These are phyloP conservation scores for Sophora flavescens DNA, from an alignment of 306 rosid genomes.

Conservation along the genomic window DNA sequence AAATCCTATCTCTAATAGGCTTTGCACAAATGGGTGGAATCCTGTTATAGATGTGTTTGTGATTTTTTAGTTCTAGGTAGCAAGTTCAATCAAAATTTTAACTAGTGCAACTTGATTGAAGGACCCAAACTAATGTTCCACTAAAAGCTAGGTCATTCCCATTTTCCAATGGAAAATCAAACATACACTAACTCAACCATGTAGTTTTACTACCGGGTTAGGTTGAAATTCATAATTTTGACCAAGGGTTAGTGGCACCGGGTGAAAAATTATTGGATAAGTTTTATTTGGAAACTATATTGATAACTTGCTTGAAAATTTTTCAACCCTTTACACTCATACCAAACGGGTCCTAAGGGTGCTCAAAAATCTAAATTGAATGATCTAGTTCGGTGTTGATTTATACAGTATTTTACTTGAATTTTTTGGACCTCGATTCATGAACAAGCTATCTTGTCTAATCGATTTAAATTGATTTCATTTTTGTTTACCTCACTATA, in stretches of 20 bases:
- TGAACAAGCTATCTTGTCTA: slow-evolving; percentile 1
- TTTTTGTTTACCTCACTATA: background rate
- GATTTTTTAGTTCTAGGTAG: background rate
- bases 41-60: background rate
- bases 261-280: background rate
- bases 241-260: background rate
- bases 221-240: background rate
- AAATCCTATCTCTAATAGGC: too few relatives aligned
- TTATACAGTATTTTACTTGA: slow-evolving; percentile 19
- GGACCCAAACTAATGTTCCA: too few relatives aligned
- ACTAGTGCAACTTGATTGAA: background rate
- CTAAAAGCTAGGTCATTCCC: too few relatives aligned
- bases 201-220: too few relatives aligned
- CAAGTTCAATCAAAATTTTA: background rate
- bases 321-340: too few relatives aligned
- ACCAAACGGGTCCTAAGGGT: too few relatives aligned
- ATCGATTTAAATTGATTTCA: background rate
- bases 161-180: too few relatives aligned
- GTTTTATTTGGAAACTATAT: background rate
- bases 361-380: too few relatives aligned
- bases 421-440: slow-evolving; percentile 15
- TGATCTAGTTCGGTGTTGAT: background rate
- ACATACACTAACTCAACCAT: too few relatives aligned
- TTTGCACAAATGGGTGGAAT: background rate
- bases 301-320: too few relatives aligned